phyloP scores from a whole-genome alignment of 805 yeast species.

The Cyberlindnera americana region DNA sequence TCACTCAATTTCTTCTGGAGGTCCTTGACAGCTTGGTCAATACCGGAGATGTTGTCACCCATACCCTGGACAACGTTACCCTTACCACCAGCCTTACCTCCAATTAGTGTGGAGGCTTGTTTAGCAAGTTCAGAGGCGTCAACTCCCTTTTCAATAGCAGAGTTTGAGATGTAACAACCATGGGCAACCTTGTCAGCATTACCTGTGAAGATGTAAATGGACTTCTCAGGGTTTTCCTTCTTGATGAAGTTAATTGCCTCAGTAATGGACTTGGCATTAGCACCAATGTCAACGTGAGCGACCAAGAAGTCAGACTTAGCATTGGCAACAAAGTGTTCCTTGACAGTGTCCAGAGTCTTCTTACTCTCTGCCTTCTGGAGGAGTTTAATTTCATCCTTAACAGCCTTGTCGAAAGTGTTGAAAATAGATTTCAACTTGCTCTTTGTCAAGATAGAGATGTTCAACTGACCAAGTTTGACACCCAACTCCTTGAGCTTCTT shows the following conservation, averaged over 20 bases:
- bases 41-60: slow-evolving; percentile 76
- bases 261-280: slow-evolving; percentile 90
- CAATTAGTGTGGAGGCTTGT: slow-evolving; percentile 67
- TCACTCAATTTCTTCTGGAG: slow-evolving; percentile 58
- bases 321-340: slow-evolving; percentile 57
- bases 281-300: slow-evolving; percentile 61
- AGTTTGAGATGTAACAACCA: slow-evolving; percentile 84
- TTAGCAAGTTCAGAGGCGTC: slow-evolving; percentile 74
- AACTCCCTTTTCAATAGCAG: slow-evolving; percentile 63
- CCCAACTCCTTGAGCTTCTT: slow-evolving; percentile 77
- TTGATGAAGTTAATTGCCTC: slow-evolving; percentile 87
- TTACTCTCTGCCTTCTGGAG: slow-evolving; percentile 87
- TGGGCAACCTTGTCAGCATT: slow-evolving; percentile 79
- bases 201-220: slow-evolving; percentile 79
- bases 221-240: slow-evolving; percentile 67
- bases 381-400: slow-evolving; percentile 83
- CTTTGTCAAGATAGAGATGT: slow-evolving; percentile 80
- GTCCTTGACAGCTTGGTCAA: slow-evolving; percentile 70
- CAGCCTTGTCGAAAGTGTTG: slow-evolving; percentile 73
- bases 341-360: slow-evolving; percentile 74
- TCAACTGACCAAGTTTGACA: slow-evolving; percentile 75
- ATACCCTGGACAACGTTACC: slow-evolving; percentile 96
- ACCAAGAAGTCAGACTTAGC: slow-evolving; percentile 58
- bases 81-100: slow-evolving; percentile 99
- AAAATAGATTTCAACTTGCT: slow-evolving; percentile 71